phyloP scores from a whole-genome alignment of 768 basidiomycete species.

The Leccinum aurantiacum region DNA sequence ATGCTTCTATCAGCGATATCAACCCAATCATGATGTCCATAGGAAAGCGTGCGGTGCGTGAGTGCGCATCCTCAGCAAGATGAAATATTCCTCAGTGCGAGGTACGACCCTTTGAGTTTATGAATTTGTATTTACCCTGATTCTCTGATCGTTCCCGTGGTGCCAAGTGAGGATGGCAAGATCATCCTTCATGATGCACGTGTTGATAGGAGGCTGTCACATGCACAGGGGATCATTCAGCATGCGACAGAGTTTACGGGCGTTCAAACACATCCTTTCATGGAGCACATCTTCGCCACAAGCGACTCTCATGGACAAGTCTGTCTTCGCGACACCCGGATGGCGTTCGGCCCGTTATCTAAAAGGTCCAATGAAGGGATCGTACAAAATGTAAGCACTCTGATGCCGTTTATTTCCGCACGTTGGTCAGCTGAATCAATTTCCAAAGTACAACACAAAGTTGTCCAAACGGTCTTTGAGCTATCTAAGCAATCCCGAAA shows the following conservation, averaged over 20 bases:
- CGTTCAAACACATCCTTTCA: slow-evolving; percentile 64
- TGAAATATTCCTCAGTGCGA: slow-evolving; percentile 67
- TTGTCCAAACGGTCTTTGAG: slow-evolving; percentile 41
- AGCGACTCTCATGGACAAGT: slow-evolving; percentile 60
- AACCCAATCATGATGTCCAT: slow-evolving; percentile 17
- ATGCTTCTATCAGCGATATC: slow-evolving; percentile 23
- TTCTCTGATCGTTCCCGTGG: slow-evolving; percentile 20
- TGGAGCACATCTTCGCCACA: slow-evolving; percentile 69
- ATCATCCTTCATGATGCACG: slow-evolving; percentile 65
- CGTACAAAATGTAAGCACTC: slow-evolving; percentile 38
- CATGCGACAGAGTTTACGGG: slow-evolving; percentile 58
- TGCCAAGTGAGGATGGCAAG: slow-evolving; percentile 65
- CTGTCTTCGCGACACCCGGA: slow-evolving; percentile 66
- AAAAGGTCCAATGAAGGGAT: slow-evolving; percentile 50
- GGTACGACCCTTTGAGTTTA: slow-evolving; percentile 39
- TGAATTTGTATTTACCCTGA: slow-evolving; percentile 14
- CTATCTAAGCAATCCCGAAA: slow-evolving; percentile 58
- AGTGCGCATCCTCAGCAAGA: slow-evolving; percentile 68
- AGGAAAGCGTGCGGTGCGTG: slow-evolving; percentile 68
- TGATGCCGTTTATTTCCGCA: slow-evolving; percentile 6
- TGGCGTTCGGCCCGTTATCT: slow-evolving; percentile 63
- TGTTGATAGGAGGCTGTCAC: slow-evolving; percentile 31
- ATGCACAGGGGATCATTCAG: slow-evolving; percentile 53
- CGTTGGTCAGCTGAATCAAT: slow-evolving; percentile 31
- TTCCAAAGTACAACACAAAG: slow-evolving; percentile 44